Percentiles rank a stretch among this genome's conserved stretches.
Conservation (phyloP, 495 filamentous ascomycete genomes). For the Delitschia confertaspora region DNA sequence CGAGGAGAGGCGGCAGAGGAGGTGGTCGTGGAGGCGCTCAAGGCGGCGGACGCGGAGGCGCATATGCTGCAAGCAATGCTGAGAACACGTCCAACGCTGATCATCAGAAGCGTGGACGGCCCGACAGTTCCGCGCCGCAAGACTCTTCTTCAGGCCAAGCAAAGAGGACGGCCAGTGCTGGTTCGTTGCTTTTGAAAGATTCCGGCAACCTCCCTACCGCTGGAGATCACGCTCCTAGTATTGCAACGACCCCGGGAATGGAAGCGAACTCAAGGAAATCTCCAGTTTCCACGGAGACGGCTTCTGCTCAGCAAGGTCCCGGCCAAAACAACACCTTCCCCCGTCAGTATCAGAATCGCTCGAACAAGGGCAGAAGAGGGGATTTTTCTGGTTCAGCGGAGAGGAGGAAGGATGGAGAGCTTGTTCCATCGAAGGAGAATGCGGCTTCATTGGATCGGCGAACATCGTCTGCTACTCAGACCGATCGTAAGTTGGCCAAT, state of each 20-base stretch:
- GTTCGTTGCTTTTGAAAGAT: conserved; percentile 25
- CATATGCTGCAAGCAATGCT: conserved; percentile 30
- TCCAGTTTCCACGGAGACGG: conserved; percentile 9
- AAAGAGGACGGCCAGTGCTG: conserved; percentile 43
- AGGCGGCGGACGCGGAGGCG: conserved; percentile 45
- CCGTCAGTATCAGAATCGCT: conserved; percentile 16
- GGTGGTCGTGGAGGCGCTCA: conserved; percentile 51
- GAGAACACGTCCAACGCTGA: conserved; percentile 24
- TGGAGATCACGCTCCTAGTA: conserved; percentile 38
- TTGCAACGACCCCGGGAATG: conserved; percentile 22
- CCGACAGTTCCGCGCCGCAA: conserved; percentile 31
- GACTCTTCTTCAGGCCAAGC: conserved; percentile 18
- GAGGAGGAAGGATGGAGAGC: conserved; percentile 32
- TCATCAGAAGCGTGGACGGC: conserved; percentile 30
- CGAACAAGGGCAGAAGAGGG: conserved; percentile 12
- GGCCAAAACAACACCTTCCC: conserved; percentile 17
- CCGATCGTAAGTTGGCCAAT: conserved; percentile 22
- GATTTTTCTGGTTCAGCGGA: conserved; percentile 28
- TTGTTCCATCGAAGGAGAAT: conserved; percentile 15
- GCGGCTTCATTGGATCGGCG: conserved; percentile 24
- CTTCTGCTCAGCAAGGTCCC: background rate
- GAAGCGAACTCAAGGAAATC: conserved; percentile 7
- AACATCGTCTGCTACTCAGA: conserved; percentile 31
- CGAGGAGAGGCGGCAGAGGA: conserved; percentile 28
- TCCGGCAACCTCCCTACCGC: background rate